phyloP scores from a whole-genome alignment of 1,284 basidiomycete genomes.

The Naganishia liquefaciens region DNA sequence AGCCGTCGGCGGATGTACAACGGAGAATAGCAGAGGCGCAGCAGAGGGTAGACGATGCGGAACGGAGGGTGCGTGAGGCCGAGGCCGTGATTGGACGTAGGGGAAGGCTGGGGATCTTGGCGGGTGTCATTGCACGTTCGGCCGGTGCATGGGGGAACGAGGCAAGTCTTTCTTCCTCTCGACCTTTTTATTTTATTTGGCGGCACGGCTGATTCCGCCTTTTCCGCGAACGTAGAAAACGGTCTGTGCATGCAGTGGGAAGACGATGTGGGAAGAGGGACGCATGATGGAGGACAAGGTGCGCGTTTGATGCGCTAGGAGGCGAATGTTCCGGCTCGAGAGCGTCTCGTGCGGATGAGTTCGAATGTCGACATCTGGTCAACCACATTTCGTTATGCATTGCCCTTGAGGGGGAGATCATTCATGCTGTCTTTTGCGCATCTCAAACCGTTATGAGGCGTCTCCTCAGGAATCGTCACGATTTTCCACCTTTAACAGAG shows the following conservation, averaged over 20 bases:
- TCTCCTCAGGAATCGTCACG: no score
- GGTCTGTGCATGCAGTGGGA: constrained; percentile 54
- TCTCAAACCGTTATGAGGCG: no score
- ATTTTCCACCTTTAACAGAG: no score
- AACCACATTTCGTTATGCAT: no score
- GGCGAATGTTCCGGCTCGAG: neutral
- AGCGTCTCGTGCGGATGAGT: no score
- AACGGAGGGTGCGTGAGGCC: constrained; percentile 17
- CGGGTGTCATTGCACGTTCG: constrained; percentile 54
- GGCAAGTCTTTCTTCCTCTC: constrained; percentile 7
- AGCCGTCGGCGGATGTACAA: constrained; percentile 33
- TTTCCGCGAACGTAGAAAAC: constrained; percentile 45
- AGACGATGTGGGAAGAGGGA: constrained; percentile 56
- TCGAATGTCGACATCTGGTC: no score
- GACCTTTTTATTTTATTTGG: neutral
- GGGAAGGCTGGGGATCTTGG: constrained; percentile 47
- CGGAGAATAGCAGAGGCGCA: constrained; percentile 6
- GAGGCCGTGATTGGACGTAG: constrained; percentile 26
- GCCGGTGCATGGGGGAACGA: constrained; percentile 55
- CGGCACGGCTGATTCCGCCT: neutral
- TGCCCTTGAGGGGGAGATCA: no score
- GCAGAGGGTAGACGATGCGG: constrained; percentile 20
- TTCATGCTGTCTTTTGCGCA: no score
- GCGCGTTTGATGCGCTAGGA: constrained; percentile 1
- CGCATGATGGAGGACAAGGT: constrained; percentile 49